These are phyloP conservation scores for Apiotrichum mycotoxinovorans DNA, from an alignment of 1,284 basidiomycete species.

Conservation along the genomic window DNA sequence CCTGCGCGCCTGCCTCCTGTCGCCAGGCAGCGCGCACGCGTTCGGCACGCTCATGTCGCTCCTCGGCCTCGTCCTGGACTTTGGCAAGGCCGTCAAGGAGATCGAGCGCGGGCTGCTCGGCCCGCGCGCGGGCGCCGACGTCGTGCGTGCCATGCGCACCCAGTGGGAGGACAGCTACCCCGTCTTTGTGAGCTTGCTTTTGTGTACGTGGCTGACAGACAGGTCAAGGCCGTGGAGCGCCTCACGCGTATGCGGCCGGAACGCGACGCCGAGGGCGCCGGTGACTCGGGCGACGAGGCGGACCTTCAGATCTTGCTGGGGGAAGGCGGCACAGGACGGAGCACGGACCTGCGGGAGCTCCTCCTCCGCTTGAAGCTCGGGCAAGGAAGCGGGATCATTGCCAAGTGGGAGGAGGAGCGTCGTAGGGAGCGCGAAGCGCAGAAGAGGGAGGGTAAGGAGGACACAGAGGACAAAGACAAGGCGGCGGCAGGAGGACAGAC, in stretches of 20 bases:
- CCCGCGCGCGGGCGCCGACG: constrained; percentile 57
- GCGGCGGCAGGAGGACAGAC: not conserved
- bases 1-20: constrained; percentile 69
- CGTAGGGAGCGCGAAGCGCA: not conserved
- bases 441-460: not conserved
- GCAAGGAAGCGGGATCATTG: not conserved
- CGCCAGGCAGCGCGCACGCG: constrained; percentile 57
- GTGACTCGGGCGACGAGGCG: not conserved
- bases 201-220: not conserved
- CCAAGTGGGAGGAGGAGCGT: not conserved
- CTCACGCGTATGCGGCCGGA: not conserved
- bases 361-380: not conserved
- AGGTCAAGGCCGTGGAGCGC: constrained; percentile 1
- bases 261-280: not conserved
- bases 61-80: constrained; percentile 65
- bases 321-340: not conserved
- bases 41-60: constrained; percentile 64
- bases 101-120: constrained; percentile 58
- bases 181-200: not conserved
- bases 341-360: not conserved
- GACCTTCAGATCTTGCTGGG: constrained; percentile 2
- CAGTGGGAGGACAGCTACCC: not conserved
- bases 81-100: constrained; percentile 66
- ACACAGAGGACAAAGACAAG: not conserved
- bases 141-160: constrained; percentile 39